Evolutionary conservation across 768 basidiomycete genomes (phyloP).

Genomic region (Pulveroboletus sp.): DNA sequence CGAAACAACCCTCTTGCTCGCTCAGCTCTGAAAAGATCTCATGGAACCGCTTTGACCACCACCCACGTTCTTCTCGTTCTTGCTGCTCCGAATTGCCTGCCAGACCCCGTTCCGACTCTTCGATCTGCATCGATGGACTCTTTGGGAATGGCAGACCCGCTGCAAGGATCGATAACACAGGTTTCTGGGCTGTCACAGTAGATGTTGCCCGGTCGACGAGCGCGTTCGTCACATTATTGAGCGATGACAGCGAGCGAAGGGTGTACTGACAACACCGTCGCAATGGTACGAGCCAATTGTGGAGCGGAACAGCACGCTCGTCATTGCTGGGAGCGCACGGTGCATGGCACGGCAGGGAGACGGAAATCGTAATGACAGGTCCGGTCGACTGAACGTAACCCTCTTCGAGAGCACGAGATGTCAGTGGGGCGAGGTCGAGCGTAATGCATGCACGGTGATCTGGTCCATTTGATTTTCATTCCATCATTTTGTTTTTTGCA

Average conservation of each 20-base stretch:
- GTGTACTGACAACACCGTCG: conserved; percentile 49
- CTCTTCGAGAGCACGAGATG: conserved; percentile 34
- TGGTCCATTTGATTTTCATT: background rate
- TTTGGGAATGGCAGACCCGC: conserved; percentile 59
- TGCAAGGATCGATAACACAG: conserved; percentile 37
- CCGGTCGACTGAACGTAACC: conserved; percentile 33
- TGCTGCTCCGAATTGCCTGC: conserved; percentile 30
- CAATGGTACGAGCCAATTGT: conserved; percentile 48
- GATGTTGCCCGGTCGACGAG: conserved; percentile 26
- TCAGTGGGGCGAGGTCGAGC: conserved; percentile 50
- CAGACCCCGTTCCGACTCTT: conserved; percentile 29
- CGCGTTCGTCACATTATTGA: conserved; percentile 22
- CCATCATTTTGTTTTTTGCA: background rate
- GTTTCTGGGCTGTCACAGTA: conserved; percentile 29
- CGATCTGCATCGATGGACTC: conserved; percentile 63
- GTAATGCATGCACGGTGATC: conserved; percentile 32
- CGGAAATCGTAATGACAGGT: conserved; percentile 32
- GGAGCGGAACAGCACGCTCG: conserved; percentile 1
- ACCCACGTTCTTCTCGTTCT: conserved; percentile 66
- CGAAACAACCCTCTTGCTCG: conserved; percentile 10
- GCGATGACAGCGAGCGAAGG: conserved; percentile 36
- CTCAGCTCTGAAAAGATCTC: conserved; percentile 57
- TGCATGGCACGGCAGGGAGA: conserved; percentile 31
- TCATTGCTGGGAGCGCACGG: background rate
- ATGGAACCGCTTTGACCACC: conserved; percentile 69